Base-by-base conservation (phyloP, 2,329 filamentous ascomycete species). In the Myrmaecium sp. region DNA sequence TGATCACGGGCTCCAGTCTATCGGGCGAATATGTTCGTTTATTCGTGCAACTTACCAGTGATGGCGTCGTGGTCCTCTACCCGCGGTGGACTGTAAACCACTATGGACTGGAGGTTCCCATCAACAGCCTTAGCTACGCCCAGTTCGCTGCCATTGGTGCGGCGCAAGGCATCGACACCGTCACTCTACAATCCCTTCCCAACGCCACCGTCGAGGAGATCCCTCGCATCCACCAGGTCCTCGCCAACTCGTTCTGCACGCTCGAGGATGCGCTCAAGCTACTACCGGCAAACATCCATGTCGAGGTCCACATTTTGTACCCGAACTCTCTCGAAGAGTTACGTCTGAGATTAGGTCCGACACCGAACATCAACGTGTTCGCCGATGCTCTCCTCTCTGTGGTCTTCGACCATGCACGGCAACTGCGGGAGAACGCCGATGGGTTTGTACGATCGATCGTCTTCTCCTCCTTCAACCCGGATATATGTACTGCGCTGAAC, bases 11-110 rank as follows among this genome's bases (percentile, higher is more conserved):
- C 1, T 95, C 86, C 6, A 95, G 86, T 54, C 54, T 98, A 29
- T 91, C 82, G 3, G 89, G 89, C n/a, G 80, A 95, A 43, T 95
- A 95, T 49, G 74, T 93, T 14, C 72, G 84, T 30, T 57, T 98
- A 5, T 92, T 83, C 44, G 79, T 95, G 14, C 89, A 98, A 44
- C 68, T 93, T 38, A 95, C 86, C 1, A 75, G 72, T 33, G 89
- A 98, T 46, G 75, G 76, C 2, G 58, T 91, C 1, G 83, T 86
- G 0, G 78, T 98, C 2, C 60, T 95, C 14, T 92, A 81, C 66
- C 84, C 84, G 4, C 65, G 66, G 31, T 94, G 86, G 74, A 79
- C 75, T 6, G 69, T 92, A 33, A 59, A 67, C 21, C 74, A 81
- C 37, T 70, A 74, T 29, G 75, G 73, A 4, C 66, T 93, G 23